A percentile compares a stretch with the other conserved stretches of the same genome.
Evolutionary conservation across 1,284 basidiomycete species (phyloP).

Genomic region (Cryptococcus wingfieldii): DNA sequence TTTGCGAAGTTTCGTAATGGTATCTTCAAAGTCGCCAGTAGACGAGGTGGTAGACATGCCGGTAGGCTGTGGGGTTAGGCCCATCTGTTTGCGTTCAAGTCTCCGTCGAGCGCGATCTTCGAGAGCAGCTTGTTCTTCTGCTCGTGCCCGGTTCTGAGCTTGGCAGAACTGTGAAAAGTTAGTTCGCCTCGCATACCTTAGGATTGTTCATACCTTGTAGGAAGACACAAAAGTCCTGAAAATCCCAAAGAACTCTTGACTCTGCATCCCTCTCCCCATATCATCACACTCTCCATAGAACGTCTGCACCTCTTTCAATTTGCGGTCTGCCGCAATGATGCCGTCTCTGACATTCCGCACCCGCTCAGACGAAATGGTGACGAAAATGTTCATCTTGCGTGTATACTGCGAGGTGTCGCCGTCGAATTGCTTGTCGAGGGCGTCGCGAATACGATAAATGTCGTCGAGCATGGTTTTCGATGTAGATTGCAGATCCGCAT

Average conservation of each 20-base stretch:
- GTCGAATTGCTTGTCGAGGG: conserved; percentile 72
- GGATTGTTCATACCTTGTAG: conserved; percentile 61
- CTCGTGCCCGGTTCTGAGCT: conserved; percentile 59
- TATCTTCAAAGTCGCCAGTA: conserved; percentile 61
- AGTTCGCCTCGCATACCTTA: neutral
- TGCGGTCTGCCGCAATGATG: conserved; percentile 73
- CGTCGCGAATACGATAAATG: conserved; percentile 68
- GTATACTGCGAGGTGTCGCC: conserved; percentile 70
- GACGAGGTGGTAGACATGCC: conserved; percentile 30
- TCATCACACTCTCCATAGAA: conserved; percentile 92
- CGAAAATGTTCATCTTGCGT: conserved; percentile 83
- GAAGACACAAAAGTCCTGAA: conserved; percentile 93
- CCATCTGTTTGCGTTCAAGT: neutral
- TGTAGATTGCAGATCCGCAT: conserved; percentile 40
- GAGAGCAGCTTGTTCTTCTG: conserved; percentile 49
- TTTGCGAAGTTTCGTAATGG: conserved; percentile 70
- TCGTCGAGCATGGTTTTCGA: conserved; percentile 67
- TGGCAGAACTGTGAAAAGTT: conserved; percentile 67
- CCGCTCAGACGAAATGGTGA: conserved; percentile 65
- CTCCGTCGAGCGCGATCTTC: conserved; percentile 28
- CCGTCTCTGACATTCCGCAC: conserved; percentile 79
- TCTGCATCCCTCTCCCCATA: conserved; percentile 44
- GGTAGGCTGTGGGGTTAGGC: conserved; percentile 44
- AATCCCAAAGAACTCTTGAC: conserved; percentile 79
- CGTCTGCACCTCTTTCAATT: conserved; percentile 72